Percentiles rank a stretch among this genome's conserved stretches.
Conservation (phyloP, 129 eudicot genomes). For the Pulicaria dysenterica region DNA sequence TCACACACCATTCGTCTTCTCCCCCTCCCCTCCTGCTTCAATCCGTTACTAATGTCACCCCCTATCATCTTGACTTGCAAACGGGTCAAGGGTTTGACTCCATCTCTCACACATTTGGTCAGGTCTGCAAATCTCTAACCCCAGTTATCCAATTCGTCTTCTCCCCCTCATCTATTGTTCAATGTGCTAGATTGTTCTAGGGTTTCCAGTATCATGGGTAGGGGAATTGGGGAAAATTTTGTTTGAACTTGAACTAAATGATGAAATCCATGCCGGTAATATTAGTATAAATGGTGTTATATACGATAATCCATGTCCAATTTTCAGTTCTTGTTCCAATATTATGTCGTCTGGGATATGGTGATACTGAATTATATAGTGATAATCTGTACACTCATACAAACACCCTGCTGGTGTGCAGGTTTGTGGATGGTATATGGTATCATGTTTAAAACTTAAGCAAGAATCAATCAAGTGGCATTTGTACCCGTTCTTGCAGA, state of each 20-base stretch:
- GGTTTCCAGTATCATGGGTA: no score
- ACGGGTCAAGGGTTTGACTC: slow-evolving; percentile 63
- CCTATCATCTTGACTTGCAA: slow-evolving; percentile 70
- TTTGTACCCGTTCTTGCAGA: neutral
- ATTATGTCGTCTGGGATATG: neutral
- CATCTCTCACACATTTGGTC: slow-evolving; percentile 61
- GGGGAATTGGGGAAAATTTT: no score
- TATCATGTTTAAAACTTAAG: neutral
- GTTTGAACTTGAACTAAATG: no score
- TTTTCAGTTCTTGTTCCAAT: no score
- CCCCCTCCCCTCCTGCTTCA: slow-evolving; percentile 52
- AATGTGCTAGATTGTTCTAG: no score
- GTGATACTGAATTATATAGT: neutral
- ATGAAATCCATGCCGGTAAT: no score
- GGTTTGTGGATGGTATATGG: neutral
- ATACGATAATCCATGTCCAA: no score
- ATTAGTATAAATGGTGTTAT: no score
- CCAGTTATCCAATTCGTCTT: neutral
- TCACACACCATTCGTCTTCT: slow-evolving; percentile 62
- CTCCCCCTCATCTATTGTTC: no score
- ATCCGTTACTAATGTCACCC: slow-evolving; percentile 48
- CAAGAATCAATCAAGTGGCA: neutral
- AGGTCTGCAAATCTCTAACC: slow-evolving; percentile 41
- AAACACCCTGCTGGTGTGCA: neutral
- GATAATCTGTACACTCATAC: neutral